These are phyloP conservation scores for Fusarium vanettenii DNA, from an alignment of 2,329 filamentous ascomycete species.

Conservation along the genomic window DNA sequence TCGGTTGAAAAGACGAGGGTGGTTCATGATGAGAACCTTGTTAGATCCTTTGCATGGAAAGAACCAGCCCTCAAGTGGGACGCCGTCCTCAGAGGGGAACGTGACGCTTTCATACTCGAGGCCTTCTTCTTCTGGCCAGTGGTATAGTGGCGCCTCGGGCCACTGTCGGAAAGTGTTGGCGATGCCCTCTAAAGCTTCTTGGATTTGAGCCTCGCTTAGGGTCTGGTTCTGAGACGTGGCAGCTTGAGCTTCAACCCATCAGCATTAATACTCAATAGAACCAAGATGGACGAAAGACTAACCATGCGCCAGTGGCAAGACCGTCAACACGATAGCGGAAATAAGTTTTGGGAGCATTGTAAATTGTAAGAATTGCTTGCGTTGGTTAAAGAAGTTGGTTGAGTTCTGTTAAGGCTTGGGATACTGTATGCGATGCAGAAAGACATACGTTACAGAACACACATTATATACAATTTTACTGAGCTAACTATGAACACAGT, in stretches of 20 bases:
- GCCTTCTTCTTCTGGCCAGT: background rate
- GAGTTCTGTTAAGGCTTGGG: background rate
- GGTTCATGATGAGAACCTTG: conserved; percentile 7
- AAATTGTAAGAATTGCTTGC: background rate
- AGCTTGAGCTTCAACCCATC: background rate
- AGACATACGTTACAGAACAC: background rate
- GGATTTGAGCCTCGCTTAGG: background rate
- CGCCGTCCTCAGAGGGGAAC: background rate
- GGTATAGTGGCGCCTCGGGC: background rate
- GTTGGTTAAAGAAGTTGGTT: background rate
- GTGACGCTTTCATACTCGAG: background rate
- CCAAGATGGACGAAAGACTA: background rate
- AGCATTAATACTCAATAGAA: background rate
- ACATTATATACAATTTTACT: background rate
- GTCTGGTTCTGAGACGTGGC: background rate
- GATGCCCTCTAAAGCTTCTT: background rate
- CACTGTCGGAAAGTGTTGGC: background rate
- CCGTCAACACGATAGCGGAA: background rate
- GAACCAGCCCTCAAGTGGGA: conserved; percentile 3
- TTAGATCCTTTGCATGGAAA: background rate
- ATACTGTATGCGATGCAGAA: background rate
- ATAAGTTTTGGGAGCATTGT: background rate
- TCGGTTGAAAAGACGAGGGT: conserved; percentile 1
- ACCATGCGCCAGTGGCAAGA: background rate
- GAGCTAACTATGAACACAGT: background rate